Evolutionary conservation across 805 yeast species (phyloP).

Genomic region (Kazachstania martiniae): DNA sequence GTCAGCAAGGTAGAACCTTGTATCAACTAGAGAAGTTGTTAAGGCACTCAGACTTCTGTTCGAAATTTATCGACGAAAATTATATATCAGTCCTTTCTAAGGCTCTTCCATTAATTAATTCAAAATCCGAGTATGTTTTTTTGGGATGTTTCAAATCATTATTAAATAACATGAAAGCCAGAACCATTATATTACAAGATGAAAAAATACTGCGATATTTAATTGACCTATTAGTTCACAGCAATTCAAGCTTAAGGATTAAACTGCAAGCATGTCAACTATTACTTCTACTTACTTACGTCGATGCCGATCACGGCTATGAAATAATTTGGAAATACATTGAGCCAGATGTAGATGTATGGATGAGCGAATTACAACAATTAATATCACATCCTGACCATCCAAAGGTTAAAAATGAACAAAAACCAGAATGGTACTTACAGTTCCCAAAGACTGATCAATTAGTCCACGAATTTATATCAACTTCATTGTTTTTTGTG

Average conservation of each 20-base stretch:
- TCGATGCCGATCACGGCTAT: slow-evolving; percentile 18
- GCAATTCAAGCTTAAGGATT: slow-evolving; percentile 9
- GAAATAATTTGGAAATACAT: slow-evolving; percentile 10
- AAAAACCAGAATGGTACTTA: too few relatives aligned
- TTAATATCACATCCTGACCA: slow-evolving; percentile 1
- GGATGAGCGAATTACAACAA: slow-evolving; percentile 7
- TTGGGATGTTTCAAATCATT: slow-evolving; percentile 21
- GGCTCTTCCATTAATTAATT: slow-evolving; percentile 2
- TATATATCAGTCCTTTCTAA: slow-evolving; percentile 9
- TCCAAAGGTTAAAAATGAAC: background rate
- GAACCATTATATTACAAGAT: slow-evolving; percentile 8
- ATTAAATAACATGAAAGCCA: slow-evolving; percentile 12
- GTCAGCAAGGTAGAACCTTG: slow-evolving; percentile 8
- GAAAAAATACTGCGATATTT: slow-evolving; percentile 10
- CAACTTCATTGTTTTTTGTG: slow-evolving; percentile 59
- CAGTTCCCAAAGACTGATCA: slow-evolving; percentile 14
- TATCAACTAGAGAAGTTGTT: slow-evolving; percentile 21
- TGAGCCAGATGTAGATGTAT: slow-evolving; percentile 5
- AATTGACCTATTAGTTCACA: slow-evolving; percentile 8
- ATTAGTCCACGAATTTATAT: slow-evolving; percentile 43
- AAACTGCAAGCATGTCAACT: slow-evolving; percentile 17
- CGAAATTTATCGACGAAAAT: slow-evolving; percentile 10
- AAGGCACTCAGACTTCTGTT: slow-evolving; percentile 12
- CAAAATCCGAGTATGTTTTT: slow-evolving; percentile 11
- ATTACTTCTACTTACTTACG: slow-evolving; percentile 18